These are phyloP conservation scores for Quercus lobata DNA, from an alignment of 331 rosid genomes.

Conservation along the genomic window DNA sequence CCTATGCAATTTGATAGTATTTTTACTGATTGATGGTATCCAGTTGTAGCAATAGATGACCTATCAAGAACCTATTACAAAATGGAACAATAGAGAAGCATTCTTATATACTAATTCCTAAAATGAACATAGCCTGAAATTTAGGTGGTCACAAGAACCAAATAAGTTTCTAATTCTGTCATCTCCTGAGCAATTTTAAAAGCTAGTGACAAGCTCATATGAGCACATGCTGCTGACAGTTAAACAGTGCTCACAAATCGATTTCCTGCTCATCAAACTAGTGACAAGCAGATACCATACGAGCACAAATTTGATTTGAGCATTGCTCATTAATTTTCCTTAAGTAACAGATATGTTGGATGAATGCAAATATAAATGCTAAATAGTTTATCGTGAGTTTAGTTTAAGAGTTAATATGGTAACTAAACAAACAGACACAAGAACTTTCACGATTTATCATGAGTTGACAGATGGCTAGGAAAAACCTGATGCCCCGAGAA, in stretches of 20 bases:
- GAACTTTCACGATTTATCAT: neutral
- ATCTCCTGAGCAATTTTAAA: neutral
- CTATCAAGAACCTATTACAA: neutral
- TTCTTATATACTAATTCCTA: neutral
- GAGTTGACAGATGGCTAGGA: conserved; percentile 2
- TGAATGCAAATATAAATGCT: neutral
- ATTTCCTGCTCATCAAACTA: too few relatives aligned
- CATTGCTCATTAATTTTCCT: neutral
- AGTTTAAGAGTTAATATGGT: neutral
- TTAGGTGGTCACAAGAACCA: neutral
- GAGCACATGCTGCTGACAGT: neutral
- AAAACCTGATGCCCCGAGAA: conserved; percentile 77
- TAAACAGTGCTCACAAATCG: neutral
- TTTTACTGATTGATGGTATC: neutral
- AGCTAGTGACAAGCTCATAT: neutral
- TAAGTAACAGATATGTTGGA: neutral
- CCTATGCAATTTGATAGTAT: neutral
- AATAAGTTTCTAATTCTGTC: neutral
- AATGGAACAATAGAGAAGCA: neutral
- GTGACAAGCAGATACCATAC: too few relatives aligned
- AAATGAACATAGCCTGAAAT: neutral
- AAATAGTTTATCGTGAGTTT: neutral
- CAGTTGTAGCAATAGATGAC: neutral
- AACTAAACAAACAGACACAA: neutral
- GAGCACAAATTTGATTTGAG: too few relatives aligned